These are phyloP conservation scores for Priceomyces haplophilus DNA, from an alignment of 805 yeast species.

Conservation along the genomic window DNA sequence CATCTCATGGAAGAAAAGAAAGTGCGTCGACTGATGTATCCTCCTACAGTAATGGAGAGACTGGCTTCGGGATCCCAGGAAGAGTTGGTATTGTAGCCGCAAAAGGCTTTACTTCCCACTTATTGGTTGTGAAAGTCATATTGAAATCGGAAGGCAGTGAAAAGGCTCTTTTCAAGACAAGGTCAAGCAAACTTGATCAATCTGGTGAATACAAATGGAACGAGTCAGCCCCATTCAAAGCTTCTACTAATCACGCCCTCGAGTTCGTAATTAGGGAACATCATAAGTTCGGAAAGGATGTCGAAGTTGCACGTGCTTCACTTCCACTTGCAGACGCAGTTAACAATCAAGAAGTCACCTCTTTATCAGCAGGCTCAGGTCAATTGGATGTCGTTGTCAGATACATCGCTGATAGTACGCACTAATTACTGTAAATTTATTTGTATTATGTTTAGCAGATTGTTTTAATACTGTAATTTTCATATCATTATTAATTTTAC, in stretches of 20 bases:
- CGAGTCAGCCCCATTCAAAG: constrained; percentile 66
- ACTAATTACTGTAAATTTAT: background rate
- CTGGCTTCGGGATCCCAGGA: constrained; percentile 46
- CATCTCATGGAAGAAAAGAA: constrained; percentile 17
- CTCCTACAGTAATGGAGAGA: constrained; percentile 34
- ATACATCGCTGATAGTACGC: constrained; percentile 15
- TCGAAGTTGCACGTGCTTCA: constrained; percentile 58
- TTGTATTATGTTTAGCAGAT: constrained; percentile 1
- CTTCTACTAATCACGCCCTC: constrained; percentile 58
- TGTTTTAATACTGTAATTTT: background rate
- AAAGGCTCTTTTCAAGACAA: constrained; percentile 65
- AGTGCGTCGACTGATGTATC: constrained; percentile 29
- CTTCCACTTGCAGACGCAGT: constrained; percentile 50
- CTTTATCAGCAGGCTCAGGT: constrained; percentile 36
- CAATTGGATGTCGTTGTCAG: constrained; percentile 39
- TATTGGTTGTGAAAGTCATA: constrained; percentile 52
- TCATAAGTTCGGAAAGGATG: constrained; percentile 71
- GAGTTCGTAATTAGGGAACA: constrained; percentile 61
- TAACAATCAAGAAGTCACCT: constrained; percentile 43
- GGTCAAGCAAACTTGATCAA: constrained; percentile 46
- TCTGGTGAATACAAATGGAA: constrained; percentile 53
- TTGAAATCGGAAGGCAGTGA: constrained; percentile 45
- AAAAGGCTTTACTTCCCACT: constrained; percentile 35
- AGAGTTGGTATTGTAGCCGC: constrained; percentile 51
- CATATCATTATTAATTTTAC: background rate